Conservation (phyloP, 441 rosid genomes). For the Dalechampia spathulata region DNA sequence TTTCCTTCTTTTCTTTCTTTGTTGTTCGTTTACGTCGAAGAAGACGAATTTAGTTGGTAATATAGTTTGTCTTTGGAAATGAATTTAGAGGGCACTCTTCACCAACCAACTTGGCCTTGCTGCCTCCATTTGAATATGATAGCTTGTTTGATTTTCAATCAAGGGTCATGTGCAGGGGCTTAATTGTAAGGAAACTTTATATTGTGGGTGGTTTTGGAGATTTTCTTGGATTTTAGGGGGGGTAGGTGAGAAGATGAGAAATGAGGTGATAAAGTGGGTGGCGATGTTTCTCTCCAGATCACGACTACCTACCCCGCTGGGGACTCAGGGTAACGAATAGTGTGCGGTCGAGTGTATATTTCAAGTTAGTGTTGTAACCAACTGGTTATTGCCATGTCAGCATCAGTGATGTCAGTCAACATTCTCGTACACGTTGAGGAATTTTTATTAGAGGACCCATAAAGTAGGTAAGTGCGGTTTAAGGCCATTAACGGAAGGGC, state of each 20-base stretch:
- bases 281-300: neutral
- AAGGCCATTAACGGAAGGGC: too few relatives aligned
- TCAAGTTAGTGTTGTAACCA: neutral
- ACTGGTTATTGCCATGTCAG: neutral
- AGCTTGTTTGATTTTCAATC: neutral
- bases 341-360: neutral
- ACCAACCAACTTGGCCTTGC: constrained; percentile 2
- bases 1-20: neutral
- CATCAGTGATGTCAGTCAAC: neutral
- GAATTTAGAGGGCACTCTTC: neutral
- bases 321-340: neutral
- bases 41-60: neutral
- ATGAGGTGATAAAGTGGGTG: neutral
- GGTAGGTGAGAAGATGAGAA: constrained; percentile 3
- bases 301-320: neutral
- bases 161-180: neutral
- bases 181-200: neutral
- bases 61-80: neutral
- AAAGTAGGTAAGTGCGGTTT: neutral
- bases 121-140: neutral
- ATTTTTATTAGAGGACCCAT: neutral
- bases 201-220: neutral
- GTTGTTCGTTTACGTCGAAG: neutral
- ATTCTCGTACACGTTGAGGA: neutral
- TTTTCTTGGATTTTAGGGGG: neutral